A percentile compares a stretch with the other conserved stretches of the same genome.
phyloP scores from a whole-genome alignment of 371 early-diverging fungal species.

The Mucor indicus region DNA sequence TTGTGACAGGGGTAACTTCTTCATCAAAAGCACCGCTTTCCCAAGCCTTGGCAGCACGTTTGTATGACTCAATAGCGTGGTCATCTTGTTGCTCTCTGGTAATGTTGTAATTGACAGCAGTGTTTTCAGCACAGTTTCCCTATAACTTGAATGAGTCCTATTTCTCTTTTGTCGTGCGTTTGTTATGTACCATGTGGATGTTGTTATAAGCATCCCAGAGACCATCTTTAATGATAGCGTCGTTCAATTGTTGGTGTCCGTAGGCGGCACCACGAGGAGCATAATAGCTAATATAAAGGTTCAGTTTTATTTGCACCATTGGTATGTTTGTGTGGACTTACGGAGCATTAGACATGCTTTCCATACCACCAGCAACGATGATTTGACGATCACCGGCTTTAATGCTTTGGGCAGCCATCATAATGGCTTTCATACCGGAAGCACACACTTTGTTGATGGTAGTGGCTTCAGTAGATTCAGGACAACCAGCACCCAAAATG shows the following conservation, averaged over 20 bases:
- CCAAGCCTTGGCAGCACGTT: constrained; percentile 85
- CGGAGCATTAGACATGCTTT: constrained; percentile 92
- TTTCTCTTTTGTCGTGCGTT: background rate
- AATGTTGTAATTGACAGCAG: constrained; percentile 81
- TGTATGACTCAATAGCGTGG: constrained; percentile 83
- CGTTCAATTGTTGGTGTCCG: constrained; percentile 80
- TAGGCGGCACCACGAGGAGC: constrained; percentile 66
- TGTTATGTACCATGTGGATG: constrained; percentile 44
- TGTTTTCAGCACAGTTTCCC: constrained; percentile 94
- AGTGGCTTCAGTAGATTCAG: constrained; percentile 78
- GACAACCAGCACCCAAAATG: constrained; percentile 68
- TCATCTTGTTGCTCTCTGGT: constrained; percentile 87
- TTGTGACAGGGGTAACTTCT: constrained; percentile 86
- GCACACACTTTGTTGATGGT: constrained; percentile 96
- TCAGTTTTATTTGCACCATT: background rate
- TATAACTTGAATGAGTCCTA: constrained; percentile 32
- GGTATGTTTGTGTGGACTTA: too few relatives aligned
- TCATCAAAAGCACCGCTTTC: constrained; percentile 68
- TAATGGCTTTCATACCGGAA: constrained; percentile 89
- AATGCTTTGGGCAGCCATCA: constrained; percentile 70
- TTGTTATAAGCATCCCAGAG: constrained; percentile 92
- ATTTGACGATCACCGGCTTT: constrained; percentile 56
- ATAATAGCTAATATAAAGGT: constrained; percentile 49
- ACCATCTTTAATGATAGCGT: constrained; percentile 94
- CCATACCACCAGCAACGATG: constrained; percentile 94